These are phyloP conservation scores for Dictyostelium intermedium DNA, from an alignment of 78 protist genomes.

Conservation along the genomic window DNA sequence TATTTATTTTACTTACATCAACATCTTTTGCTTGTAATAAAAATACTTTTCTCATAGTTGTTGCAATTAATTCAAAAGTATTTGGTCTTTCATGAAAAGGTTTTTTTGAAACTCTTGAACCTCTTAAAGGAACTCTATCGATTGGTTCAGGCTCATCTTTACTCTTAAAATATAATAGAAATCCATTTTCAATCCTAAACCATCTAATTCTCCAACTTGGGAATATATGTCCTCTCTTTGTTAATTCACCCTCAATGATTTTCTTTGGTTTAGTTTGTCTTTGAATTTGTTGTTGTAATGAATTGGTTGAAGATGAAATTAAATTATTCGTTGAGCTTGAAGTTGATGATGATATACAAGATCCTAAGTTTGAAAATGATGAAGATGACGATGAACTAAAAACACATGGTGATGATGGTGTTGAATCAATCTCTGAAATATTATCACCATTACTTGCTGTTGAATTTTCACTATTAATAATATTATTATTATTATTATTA, in stretches of 20 bases:
- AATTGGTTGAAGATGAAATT: not conserved
- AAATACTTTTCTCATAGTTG: conserved; percentile 47
- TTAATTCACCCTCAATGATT: conserved; percentile 46
- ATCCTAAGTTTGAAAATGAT: not conserved
- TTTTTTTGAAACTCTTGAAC: conserved; percentile 59
- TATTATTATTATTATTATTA: not conserved
- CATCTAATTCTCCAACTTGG: conserved; percentile 49
- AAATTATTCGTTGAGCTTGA: not conserved
- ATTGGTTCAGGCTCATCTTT: conserved; percentile 53
- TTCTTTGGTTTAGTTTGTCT: not conserved
- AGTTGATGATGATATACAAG: not conserved
- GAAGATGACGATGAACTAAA: not conserved
- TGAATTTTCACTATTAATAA: not conserved
- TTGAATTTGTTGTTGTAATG: not conserved
- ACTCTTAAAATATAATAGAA: conserved; percentile 38
- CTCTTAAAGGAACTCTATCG: conserved; percentile 55
- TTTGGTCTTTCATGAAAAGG: conserved; percentile 60
- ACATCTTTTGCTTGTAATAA: conserved; percentile 49
- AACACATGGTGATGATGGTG: conserved; percentile 8
- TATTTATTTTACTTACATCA: not conserved
- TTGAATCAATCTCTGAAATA: not conserved
- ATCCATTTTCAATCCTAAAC: conserved; percentile 53
- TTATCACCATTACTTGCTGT: not conserved
- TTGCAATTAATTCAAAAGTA: conserved; percentile 59
- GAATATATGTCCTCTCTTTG: conserved; percentile 55